A percentile compares a stretch with the other conserved stretches of the same genome.
phyloP scores from a whole-genome alignment of 495 filamentous ascomycete species.

The Apiosordaria backusii region DNA sequence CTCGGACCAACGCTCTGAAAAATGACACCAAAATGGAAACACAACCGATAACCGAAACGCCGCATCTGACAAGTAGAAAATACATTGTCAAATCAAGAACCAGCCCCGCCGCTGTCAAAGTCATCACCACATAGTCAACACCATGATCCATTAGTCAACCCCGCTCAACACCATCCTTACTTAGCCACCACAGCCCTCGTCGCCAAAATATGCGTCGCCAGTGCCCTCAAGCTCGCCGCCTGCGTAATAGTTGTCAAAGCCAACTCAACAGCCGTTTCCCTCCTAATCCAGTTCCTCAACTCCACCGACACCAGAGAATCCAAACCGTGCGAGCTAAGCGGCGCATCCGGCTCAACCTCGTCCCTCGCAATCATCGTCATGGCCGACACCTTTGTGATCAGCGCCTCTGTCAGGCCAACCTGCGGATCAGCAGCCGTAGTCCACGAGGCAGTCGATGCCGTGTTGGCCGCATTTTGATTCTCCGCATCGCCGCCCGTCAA shows the following conservation, averaged over 20 bases:
- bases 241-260: slow-evolving; percentile 1
- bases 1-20: too few species aligned
- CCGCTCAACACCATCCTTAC: neutral
- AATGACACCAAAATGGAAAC: too few species aligned
- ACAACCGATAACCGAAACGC: too few species aligned
- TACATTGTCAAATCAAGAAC: too few species aligned
- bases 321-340: neutral
- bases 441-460: neutral
- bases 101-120: too few species aligned
- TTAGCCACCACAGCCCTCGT: neutral
- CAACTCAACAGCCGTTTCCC: neutral
- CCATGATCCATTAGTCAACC: too few species aligned
- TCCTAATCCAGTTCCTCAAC: slow-evolving; percentile 4
- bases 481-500: neutral
- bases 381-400: slow-evolving; percentile 1
- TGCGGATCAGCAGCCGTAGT: neutral
- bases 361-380: slow-evolving; percentile 5
- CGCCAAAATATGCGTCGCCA: neutral
- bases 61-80: too few species aligned
- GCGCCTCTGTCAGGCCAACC: neutral
- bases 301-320: neutral
- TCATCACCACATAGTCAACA: neutral
- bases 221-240: neutral
- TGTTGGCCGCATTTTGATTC: neutral
- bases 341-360: neutral